phyloP scores from a whole-genome alignment of 352 stramenopile genomes.

The Pythium rishiriense region DNA sequence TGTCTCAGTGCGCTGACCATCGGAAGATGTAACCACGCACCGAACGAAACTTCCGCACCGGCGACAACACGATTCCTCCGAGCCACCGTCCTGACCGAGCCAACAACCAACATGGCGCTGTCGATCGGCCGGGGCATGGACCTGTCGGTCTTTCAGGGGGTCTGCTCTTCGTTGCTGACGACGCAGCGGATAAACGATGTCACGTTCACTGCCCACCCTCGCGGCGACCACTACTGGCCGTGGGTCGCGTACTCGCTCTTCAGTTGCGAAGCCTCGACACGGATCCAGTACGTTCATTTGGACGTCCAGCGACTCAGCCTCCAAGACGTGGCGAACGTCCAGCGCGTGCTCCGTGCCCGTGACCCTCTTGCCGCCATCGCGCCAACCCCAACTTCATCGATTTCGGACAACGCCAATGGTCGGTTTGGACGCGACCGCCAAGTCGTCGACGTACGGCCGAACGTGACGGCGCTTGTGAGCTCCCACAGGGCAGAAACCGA shows the following conservation, averaged over 20 bases:
- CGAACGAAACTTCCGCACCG: not conserved
- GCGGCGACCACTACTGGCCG: not conserved
- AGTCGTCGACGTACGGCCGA: not conserved
- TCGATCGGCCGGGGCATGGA: conserved; percentile 7
- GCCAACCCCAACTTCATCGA: not conserved
- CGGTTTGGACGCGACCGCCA: not conserved
- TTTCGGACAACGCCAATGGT: not conserved
- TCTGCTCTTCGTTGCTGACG: conserved; percentile 7
- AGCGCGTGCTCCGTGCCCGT: not conserved
- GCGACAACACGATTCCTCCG: not conserved
- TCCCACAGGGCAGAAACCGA: not conserved
- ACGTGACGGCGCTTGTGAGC: not conserved
- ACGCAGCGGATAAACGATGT: not conserved
- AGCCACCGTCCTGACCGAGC: not conserved
- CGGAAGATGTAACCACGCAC: not conserved
- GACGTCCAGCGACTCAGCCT: not conserved
- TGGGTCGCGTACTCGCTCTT: conserved; percentile 13
- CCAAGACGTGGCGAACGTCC: not conserved
- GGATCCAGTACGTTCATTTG: conserved; percentile 1
- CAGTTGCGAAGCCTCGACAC: not conserved
- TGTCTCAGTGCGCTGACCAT: not conserved
- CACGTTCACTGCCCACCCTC: not conserved
- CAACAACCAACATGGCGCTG: not conserved
- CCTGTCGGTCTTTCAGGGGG: not conserved
- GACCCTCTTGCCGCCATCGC: conserved; percentile 2